phyloP scores from a whole-genome alignment of 2,329 filamentous ascomycete genomes.

The Sporothrix globosa region DNA sequence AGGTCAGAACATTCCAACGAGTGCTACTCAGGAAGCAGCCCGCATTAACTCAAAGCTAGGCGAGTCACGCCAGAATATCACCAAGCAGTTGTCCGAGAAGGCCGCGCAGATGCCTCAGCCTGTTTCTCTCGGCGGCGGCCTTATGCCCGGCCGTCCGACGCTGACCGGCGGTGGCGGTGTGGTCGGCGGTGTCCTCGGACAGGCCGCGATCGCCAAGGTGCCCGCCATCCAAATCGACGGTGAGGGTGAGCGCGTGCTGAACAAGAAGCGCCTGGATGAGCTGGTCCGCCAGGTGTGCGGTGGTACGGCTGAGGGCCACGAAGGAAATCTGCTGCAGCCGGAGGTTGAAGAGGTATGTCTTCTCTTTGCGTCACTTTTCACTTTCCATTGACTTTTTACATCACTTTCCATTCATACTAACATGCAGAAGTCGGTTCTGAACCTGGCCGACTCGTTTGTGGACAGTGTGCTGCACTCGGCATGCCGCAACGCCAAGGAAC shows the following conservation, averaged over 20 bases:
- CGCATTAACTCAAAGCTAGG: conserved; percentile 47
- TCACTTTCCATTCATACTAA: conserved; percentile 25
- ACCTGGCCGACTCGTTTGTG: conserved; percentile 90
- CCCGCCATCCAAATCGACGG: conserved; percentile 86
- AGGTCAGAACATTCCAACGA: not conserved
- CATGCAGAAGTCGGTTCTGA: conserved; percentile 71
- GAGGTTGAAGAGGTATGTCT: conserved; percentile 88
- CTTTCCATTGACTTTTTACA: not conserved
- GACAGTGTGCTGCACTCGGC: conserved; percentile 86
- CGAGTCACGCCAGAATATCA: conserved; percentile 72
- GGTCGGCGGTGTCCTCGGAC: conserved; percentile 79
- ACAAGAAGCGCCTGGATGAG: conserved; percentile 96
- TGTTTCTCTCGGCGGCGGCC: conserved; percentile 68
- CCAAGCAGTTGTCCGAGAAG: conserved; percentile 72
- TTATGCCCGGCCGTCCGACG: conserved; percentile 74
- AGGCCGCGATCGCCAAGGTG: conserved; percentile 80
- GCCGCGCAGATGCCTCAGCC: conserved; percentile 72
- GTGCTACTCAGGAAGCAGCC: conserved; percentile 21
- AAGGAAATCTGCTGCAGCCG: conserved; percentile 77
- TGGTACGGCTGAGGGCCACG: conserved; percentile 70
- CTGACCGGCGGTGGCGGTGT: conserved; percentile 76
- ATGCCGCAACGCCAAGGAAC: conserved; percentile 90
- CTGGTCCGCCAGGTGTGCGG: conserved; percentile 92
- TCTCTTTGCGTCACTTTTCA: not conserved
- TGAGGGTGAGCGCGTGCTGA: conserved; percentile 89